Base-by-base conservation (phyloP, 1,139 yeast species). In the Protomyces inouyei region DNA sequence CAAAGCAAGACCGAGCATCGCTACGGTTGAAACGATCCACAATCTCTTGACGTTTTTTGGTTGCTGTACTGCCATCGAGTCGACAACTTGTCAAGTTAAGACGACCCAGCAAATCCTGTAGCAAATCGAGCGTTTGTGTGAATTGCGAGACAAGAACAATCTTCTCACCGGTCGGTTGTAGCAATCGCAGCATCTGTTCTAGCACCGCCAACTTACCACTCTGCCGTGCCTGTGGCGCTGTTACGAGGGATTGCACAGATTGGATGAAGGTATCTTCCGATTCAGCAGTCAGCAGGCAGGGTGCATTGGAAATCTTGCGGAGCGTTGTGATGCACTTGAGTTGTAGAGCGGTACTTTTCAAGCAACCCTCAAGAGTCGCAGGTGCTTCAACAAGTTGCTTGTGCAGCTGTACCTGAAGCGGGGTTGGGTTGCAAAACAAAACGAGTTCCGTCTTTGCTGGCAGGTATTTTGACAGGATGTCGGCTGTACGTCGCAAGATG, bases 131-230 rank as follows among this genome's bases (percentile, higher is more conserved):
- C 0, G 97, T 91, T 71, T 89, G 87, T 0, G 98, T 93, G 67
- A 85, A 93, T 67, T 93, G 92, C 0, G 98, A 92, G 1, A 92
- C 88, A 38, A 93, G 76, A 0, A 93, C 97, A 2, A 88, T 83
- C 72, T 92, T 93, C 71, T 93, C 96, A 14, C 81, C 77, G 1
- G 80, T 75, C 1, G 70, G 70, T 4, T 69, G 68, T 3, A 79
- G 60, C 25, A 66, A 65, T 1, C 65, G 59, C 37, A 79, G 64
- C 38, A 79, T 68, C 3, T 67, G 64, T n/a, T 70, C 70, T 16
- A 79, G 69, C 6, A 76, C 72, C n/a, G 65, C 59, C 52, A 77
- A 67, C 64, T 78, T 78, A 12, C 80, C 80, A 43, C 65, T 59
- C 32, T 60, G 51, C n/a, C 45, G 61, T 12, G 52, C 57, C n/a